Percentiles rank a stretch among this genome's conserved stretches.
Evolutionary conservation across 2,329 filamentous ascomycete genomes (phyloP).

Genomic region (Rhynchosporium secalis): DNA sequence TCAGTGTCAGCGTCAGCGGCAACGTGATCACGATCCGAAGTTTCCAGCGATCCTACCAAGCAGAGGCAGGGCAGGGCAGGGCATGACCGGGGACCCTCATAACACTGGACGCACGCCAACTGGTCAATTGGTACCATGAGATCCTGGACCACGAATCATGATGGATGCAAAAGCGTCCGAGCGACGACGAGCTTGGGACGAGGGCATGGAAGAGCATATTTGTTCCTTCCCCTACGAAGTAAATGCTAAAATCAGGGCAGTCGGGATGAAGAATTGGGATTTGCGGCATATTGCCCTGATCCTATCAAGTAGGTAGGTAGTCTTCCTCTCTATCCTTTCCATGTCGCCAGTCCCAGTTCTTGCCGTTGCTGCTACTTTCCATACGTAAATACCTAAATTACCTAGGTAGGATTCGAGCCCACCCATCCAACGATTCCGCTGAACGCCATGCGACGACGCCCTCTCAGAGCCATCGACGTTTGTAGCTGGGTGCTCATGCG

Average conservation of each 20-base stretch:
- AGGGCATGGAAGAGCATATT: background rate
- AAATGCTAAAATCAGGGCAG: background rate
- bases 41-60: background rate
- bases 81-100: background rate
- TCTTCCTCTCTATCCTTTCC: background rate
- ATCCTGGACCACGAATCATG: background rate
- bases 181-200: constrained; percentile 4
- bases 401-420: no score
- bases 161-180: constrained; percentile 2
- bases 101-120: background rate
- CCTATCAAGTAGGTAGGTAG: background rate
- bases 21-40: background rate
- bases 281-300: background rate
- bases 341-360: background rate
- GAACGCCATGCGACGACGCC: background rate
- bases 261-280: constrained; percentile 1
- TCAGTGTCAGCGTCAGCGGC: background rate
- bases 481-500: background rate
- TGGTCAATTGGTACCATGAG: background rate
- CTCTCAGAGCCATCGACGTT: background rate
- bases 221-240: background rate
- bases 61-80: background rate
- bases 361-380: no score
- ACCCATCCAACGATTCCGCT: no score
- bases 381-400: no score